Conservation (phyloP, 352 stramenopile species). For the Chrysophaeum taylorii region DNA sequence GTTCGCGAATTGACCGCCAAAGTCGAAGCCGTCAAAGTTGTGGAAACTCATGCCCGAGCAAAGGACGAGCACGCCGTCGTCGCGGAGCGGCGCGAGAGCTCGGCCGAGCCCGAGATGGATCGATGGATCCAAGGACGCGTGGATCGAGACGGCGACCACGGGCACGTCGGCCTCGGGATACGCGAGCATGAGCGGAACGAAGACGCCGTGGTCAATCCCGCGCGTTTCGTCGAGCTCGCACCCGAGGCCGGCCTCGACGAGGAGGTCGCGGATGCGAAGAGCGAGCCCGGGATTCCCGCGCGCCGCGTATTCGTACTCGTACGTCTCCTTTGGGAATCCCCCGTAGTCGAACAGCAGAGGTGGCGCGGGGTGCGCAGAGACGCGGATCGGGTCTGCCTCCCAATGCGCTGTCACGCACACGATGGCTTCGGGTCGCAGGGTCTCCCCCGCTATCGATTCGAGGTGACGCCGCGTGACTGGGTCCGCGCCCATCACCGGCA, state of each 20-base stretch:
- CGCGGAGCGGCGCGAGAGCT: conserved; percentile 47
- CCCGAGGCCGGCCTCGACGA: conserved; percentile 45
- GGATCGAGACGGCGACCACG: conserved; percentile 66
- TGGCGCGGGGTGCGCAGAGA: conserved; percentile 29
- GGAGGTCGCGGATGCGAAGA: conserved; percentile 47
- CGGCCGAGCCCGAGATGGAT: conserved; percentile 56
- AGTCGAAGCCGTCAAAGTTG: conserved; percentile 22
- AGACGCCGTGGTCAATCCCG: conserved; percentile 77
- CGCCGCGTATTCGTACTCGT: conserved; percentile 65
- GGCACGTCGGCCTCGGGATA: conserved; percentile 69
- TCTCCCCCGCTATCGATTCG: background rate
- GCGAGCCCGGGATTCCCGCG: conserved; percentile 57
- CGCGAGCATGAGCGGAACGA: conserved; percentile 76
- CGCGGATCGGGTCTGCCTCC: conserved; percentile 43
- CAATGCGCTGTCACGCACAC: conserved; percentile 71
- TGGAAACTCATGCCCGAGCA: conserved; percentile 49
- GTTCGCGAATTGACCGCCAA: background rate
- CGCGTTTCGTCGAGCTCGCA: conserved; percentile 46
- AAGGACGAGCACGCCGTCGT: conserved; percentile 63
- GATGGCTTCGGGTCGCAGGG: conserved; percentile 32
- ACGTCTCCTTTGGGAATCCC: conserved; percentile 66
- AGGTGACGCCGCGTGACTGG: conserved; percentile 11
- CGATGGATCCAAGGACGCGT: conserved; percentile 40
- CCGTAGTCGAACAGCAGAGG: conserved; percentile 76
- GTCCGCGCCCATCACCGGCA: conserved; percentile 32